phyloP scores from a whole-genome alignment of 2,329 filamentous ascomycete species.

The Colletotrichum caudatum region DNA sequence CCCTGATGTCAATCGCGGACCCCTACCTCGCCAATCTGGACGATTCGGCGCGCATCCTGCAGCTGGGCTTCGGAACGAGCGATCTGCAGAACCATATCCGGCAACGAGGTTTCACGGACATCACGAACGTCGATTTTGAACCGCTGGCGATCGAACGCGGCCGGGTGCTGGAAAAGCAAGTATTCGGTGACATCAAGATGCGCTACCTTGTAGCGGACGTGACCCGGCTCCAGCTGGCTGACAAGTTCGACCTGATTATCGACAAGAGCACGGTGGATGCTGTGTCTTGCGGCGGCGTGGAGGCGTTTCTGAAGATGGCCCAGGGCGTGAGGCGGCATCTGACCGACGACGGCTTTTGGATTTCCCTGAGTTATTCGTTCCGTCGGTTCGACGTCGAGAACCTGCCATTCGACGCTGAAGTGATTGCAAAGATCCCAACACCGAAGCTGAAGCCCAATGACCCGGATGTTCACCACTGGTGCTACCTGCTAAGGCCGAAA shows the following conservation, averaged over 20 bases:
- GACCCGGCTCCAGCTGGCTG: constrained; percentile 51
- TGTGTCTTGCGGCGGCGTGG: constrained; percentile 59
- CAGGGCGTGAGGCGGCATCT: constrained; percentile 52
- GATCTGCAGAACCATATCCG: constrained; percentile 63
- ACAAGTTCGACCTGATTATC: constrained; percentile 56
- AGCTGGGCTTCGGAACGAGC: constrained; percentile 63
- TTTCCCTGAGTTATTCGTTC: constrained; percentile 62
- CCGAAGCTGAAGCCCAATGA: constrained; percentile 56
- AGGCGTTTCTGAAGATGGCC: constrained; percentile 54
- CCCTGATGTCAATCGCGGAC: constrained; percentile 56
- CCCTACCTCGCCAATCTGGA: constrained; percentile 51
- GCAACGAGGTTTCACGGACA: constrained; percentile 53
- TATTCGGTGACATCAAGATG: constrained; percentile 59
- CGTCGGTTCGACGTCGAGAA: constrained; percentile 53
- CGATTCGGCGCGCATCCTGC: constrained; percentile 53
- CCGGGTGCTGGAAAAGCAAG: constrained; percentile 52
- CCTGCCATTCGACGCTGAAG: constrained; percentile 57
- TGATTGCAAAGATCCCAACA: constrained; percentile 57
- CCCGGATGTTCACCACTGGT: constrained; percentile 61
- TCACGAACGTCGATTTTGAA: constrained; percentile 65
- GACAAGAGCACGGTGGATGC: constrained; percentile 65
- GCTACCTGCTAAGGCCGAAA: constrained; percentile 56
- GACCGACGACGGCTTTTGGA: constrained; percentile 55
- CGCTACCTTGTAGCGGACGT: constrained; percentile 59
- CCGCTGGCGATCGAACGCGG: constrained; percentile 60